Conservation (phyloP, 805 yeast genomes). For the Myxozyma vanderwaltii region DNA sequence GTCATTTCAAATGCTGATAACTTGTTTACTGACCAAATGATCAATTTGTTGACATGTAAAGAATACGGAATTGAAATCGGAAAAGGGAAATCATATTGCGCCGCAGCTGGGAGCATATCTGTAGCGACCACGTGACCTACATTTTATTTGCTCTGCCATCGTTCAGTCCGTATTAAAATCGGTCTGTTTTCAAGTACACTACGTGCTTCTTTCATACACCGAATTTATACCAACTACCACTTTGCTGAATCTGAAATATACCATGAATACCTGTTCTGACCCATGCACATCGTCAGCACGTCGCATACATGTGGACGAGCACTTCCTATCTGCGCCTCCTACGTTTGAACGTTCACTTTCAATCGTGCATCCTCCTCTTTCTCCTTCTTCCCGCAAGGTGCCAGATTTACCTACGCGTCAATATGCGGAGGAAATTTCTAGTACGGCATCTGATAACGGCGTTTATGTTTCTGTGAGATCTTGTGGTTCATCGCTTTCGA, state of each 20-base stretch:
- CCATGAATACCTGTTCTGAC: too few relatives aligned
- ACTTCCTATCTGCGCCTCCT: not conserved
- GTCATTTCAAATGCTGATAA: slow-evolving; percentile 8
- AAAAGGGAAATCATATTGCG: not conserved
- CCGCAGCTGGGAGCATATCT: not conserved
- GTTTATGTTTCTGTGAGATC: not conserved
- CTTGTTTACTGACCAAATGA: too few relatives aligned
- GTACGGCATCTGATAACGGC: not conserved
- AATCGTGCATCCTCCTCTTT: not conserved
- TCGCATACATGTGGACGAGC: not conserved
- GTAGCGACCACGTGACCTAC: too few relatives aligned
- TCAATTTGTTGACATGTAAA: too few relatives aligned
- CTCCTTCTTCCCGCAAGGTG: not conserved
- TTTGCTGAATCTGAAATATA: not conserved
- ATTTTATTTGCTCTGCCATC: too few relatives aligned
- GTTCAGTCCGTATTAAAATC: too few relatives aligned
- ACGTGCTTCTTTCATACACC: not conserved
- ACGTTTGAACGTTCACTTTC: not conserved
- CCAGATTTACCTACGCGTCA: not conserved
- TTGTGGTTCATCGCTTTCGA: not conserved
- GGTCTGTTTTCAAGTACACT: too few relatives aligned
- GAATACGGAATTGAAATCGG: too few relatives aligned
- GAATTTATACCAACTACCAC: not conserved
- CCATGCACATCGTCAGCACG: not conserved
- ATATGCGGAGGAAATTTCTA: not conserved